Base-by-base conservation (phyloP, 164 flowering plant genomes). In the Annona squamosa region DNA sequence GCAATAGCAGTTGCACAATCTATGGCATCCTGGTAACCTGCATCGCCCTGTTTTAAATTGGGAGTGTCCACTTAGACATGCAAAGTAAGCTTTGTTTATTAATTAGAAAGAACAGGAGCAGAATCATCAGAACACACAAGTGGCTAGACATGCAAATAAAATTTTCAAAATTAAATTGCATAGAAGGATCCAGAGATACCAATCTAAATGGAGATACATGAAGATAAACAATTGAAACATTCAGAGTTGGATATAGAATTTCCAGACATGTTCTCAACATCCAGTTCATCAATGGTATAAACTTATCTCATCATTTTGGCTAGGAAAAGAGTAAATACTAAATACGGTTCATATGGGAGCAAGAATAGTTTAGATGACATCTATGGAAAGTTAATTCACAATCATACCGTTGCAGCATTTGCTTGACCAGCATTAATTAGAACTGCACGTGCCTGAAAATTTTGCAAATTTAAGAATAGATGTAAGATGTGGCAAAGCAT, bases 341-440 rank as follows among this genome's bases (percentile, higher is more conserved):
- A 48, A 17, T 4, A n/a, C 56, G 71, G 17, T n/a, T 46, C 37
- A 26, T 26, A 26, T 46, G 1, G 5, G n/a, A 37, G 65, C 59
- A 74, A 41, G 17, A 75, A 56, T 4, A 52, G 57, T 13, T 71
- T 16, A 17, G 2, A 9, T 45, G 44, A 64, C 26, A 73, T 26
- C 71, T 59, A 43, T 26, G 63, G 42, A 64, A 76, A n/a, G 42
- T 46, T 41, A 37, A 71, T 13, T 48, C 3, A 70, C 26, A 46
- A 66, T 66, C 86, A 82, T 83, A 92, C 98, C 71, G 96, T 92
- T 74, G 98, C 97, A 72, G 99, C 99, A 85, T 95, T 95, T 71
- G 99, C 99, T 78, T 95, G 99, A 82, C 98, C 99, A 79, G 99
- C 98, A 89, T 95, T 95, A 75, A 93, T 91, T 72, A 95, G 79